Conservation (phyloP, 2,329 filamentous ascomycete species). For the Madurella mycetomatis region DNA sequence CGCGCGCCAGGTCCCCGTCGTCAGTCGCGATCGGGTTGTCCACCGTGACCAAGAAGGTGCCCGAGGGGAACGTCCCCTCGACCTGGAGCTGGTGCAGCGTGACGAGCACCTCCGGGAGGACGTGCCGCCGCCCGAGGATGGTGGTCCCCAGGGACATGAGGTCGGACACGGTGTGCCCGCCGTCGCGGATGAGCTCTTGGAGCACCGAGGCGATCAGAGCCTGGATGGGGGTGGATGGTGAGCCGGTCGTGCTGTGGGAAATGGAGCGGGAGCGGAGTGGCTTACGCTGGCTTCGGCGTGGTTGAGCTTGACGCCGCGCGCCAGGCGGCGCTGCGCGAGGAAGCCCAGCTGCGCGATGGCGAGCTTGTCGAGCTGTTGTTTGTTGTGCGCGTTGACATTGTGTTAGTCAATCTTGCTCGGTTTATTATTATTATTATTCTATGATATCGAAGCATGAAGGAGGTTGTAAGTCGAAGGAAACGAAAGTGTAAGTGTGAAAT, state of each 20-base stretch:
- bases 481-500: neutral
- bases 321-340: conserved; percentile 81
- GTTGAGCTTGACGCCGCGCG: conserved; percentile 82
- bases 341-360: conserved; percentile 83
- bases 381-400: neutral
- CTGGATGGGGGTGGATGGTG: too few species aligned
- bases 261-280: conserved; percentile 1
- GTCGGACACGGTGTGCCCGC: conserved; percentile 83
- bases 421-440: neutral
- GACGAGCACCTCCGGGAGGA: conserved; percentile 73
- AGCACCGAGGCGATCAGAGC: conserved; percentile 82
- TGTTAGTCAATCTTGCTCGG: neutral
- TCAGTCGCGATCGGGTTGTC: conserved; percentile 83
- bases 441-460: neutral
- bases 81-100: conserved; percentile 84
- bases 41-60: conserved; percentile 91
- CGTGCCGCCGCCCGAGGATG: conserved; percentile 90
- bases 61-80: conserved; percentile 86
- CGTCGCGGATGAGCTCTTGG: conserved; percentile 97
- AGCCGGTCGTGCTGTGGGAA: neutral
- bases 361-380: conserved; percentile 83
- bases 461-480: neutral
- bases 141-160: conserved; percentile 89
- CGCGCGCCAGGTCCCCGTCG: conserved; percentile 80
- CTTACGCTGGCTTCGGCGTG: conserved; percentile 79